Evolutionary conservation across 2,329 filamentous ascomycete species (phyloP).

Genomic region (Sporothrix dimorphospora): DNA sequence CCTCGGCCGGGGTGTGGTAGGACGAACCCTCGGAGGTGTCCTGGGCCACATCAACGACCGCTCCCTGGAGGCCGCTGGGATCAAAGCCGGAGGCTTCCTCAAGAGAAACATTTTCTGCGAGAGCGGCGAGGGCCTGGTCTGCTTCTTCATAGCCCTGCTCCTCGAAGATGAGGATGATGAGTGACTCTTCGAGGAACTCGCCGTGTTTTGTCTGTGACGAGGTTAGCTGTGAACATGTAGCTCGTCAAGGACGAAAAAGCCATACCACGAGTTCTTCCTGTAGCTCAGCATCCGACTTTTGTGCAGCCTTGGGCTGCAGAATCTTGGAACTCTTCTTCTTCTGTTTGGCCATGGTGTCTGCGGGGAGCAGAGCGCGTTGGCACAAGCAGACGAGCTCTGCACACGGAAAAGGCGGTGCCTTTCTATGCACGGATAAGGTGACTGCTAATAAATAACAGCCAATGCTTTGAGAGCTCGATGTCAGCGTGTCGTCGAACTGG

Average conservation of each 20-base stretch:
- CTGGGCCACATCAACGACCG: background rate
- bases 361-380: background rate
- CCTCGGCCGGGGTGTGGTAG: conserved; percentile 2
- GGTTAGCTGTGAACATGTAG: background rate
- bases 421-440: no score
- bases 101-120: conserved; percentile 65
- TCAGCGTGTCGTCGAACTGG: background rate
- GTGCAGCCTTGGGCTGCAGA: background rate
- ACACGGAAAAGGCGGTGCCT: no score
- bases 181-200: conserved; percentile 73
- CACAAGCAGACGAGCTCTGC: background rate
- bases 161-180: conserved; percentile 73
- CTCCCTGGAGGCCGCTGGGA: conserved; percentile 63
- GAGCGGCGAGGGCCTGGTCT: conserved; percentile 61
- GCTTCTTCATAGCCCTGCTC: conserved; percentile 68
- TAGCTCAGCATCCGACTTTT: background rate
- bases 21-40: background rate
- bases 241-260: background rate
- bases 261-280: conserved; percentile 22
- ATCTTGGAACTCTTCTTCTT: background rate
- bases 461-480: no score
- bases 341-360: background rate
- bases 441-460: no score
- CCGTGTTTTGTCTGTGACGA: conserved; percentile 67
- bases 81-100: conserved; percentile 81